phyloP scores from a whole-genome alignment of 805 yeast species.

The Sungouiella blattae region DNA sequence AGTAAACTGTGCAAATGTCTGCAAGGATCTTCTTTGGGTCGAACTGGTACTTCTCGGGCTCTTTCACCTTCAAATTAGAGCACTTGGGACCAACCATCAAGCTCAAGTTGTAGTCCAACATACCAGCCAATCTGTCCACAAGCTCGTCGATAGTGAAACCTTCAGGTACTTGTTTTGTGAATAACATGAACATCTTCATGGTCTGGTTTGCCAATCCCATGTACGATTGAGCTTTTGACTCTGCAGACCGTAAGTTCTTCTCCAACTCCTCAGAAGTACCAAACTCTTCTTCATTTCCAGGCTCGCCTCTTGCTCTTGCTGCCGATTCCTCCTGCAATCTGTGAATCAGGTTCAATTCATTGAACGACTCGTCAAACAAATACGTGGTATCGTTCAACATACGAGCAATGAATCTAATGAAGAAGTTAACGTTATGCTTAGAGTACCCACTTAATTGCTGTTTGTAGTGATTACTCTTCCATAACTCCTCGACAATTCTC shows the following conservation, averaged over 20 bases:
- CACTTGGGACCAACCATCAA: slow-evolving; percentile 96
- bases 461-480: slow-evolving; percentile 71
- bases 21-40: slow-evolving; percentile 71
- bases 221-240: slow-evolving; percentile 74
- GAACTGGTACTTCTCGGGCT: slow-evolving; percentile 80
- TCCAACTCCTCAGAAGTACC: slow-evolving; percentile 63
- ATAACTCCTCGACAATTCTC: slow-evolving; percentile 73
- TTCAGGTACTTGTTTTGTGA: slow-evolving; percentile 80
- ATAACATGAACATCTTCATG: slow-evolving; percentile 70
- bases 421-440: slow-evolving; percentile 69
- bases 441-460: slow-evolving; percentile 68
- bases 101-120: slow-evolving; percentile 88
- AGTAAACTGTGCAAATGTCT: slow-evolving; percentile 70
- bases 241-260: slow-evolving; percentile 56
- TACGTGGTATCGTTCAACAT: slow-evolving; percentile 93
- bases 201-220: slow-evolving; percentile 83
- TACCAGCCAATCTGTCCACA: slow-evolving; percentile 90
- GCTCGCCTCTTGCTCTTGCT: slow-evolving; percentile 37
- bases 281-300: slow-evolving; percentile 31
- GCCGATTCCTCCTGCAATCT: slow-evolving; percentile 63
- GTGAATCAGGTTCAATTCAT: slow-evolving; percentile 76
- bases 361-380: slow-evolving; percentile 83
- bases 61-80: slow-evolving; percentile 76
- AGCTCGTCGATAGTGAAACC: slow-evolving; percentile 87
- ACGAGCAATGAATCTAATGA: slow-evolving; percentile 88